A percentile compares a stretch with the other conserved stretches of the same genome.
These are phyloP conservation scores for Lactarius psammicola DNA, from an alignment of 768 basidiomycete genomes.

Conservation along the genomic window DNA sequence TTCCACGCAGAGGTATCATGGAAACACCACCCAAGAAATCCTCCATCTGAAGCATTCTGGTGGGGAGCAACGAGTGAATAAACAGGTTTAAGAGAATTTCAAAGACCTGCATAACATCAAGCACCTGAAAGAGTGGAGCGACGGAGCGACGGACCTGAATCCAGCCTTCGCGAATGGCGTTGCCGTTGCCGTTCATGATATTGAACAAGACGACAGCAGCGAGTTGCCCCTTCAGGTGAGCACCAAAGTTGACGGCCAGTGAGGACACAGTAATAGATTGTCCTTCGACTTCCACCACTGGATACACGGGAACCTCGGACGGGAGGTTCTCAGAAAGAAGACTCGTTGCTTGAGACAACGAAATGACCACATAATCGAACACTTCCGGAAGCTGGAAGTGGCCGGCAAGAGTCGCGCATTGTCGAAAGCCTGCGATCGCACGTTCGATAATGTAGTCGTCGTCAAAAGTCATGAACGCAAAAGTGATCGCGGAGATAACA, in stretches of 20 bases:
- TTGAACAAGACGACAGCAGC: slow-evolving; percentile 97
- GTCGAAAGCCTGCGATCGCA: slow-evolving; percentile 93
- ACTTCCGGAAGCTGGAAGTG: slow-evolving; percentile 90
- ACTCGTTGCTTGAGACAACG: slow-evolving; percentile 88
- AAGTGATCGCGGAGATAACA: slow-evolving; percentile 89
- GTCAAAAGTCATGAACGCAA: slow-evolving; percentile 93
- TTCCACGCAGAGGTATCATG: slow-evolving; percentile 85
- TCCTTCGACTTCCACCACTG: slow-evolving; percentile 85
- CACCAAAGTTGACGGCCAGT: slow-evolving; percentile 90
- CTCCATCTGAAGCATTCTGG: slow-evolving; percentile 93
- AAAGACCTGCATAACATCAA: slow-evolving; percentile 63
- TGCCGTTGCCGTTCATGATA: slow-evolving; percentile 94
- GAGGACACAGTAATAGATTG: slow-evolving; percentile 89
- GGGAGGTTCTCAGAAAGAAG: slow-evolving; percentile 74
- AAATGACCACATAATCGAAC: slow-evolving; percentile 93
- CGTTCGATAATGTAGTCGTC: slow-evolving; percentile 97
- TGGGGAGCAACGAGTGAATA: slow-evolving; percentile 87
- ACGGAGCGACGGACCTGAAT: slow-evolving; percentile 55
- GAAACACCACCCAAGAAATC: slow-evolving; percentile 96
- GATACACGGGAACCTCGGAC: slow-evolving; percentile 75
- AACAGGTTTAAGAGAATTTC: slow-evolving; percentile 99
- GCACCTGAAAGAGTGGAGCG: slow-evolving; percentile 10
- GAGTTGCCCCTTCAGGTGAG: slow-evolving; percentile 91
- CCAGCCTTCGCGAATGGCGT: slow-evolving; percentile 94
- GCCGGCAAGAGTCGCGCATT: slow-evolving; percentile 91